These are phyloP conservation scores for Populus euphratica DNA, from an alignment of 345 rosid species.

Conservation along the genomic window DNA sequence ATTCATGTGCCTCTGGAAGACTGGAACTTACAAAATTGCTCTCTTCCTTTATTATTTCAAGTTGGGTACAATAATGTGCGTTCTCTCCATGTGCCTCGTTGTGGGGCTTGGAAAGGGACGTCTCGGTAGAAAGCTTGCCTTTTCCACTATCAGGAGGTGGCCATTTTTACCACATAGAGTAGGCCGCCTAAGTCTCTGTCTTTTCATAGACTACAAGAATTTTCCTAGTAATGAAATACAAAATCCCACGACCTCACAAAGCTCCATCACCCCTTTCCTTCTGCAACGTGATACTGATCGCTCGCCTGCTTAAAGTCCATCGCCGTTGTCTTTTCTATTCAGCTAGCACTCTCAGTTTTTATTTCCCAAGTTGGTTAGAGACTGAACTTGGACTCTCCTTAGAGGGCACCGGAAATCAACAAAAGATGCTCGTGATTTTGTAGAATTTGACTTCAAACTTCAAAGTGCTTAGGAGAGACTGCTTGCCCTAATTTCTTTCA, in stretches of 20 bases:
- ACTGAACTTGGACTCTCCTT: neutral
- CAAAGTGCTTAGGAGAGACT: neutral
- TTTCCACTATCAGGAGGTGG: neutral
- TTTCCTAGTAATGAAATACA: neutral
- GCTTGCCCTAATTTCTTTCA: neutral
- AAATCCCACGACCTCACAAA: neutral
- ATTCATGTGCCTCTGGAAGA: neutral
- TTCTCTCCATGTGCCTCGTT: neutral
- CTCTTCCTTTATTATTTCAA: neutral
- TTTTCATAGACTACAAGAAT: neutral
- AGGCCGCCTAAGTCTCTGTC: neutral
- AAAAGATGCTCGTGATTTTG: neutral
- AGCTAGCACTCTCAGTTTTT: too few relatives aligned
- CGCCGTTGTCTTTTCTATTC: neutral
- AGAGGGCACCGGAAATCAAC: neutral
- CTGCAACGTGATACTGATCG: neutral
- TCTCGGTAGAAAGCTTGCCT: neutral
- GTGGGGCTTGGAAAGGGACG: neutral
- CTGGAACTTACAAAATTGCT: too few relatives aligned
- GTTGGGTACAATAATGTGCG: neutral
- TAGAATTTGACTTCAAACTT: neutral
- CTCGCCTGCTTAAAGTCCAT: conserved; percentile 4
- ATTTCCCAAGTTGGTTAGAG: neutral
- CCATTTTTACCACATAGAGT: neutral
- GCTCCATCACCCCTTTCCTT: neutral